Evolutionary conservation across 2,329 filamentous ascomycete species (phyloP).

Genomic region (Calonectria multiphialidica): DNA sequence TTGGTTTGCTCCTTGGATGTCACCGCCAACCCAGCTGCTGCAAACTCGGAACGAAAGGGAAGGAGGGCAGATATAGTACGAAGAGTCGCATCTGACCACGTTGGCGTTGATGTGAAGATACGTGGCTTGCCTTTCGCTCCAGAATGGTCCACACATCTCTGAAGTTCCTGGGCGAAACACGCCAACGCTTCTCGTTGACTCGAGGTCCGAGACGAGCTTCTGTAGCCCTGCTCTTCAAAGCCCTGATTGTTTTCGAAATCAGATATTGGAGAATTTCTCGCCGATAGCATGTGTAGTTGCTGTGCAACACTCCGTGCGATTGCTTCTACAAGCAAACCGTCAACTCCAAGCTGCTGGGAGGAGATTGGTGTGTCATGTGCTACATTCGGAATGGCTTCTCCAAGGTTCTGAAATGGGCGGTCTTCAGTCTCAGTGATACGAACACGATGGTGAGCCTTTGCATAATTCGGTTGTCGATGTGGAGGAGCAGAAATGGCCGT

Average conservation of each 20-base stretch:
- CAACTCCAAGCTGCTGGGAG: constrained; percentile 48
- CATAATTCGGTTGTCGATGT: background rate
- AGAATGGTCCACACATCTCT: constrained; percentile 48
- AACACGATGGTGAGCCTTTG: background rate
- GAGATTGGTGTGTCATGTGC: constrained; percentile 18
- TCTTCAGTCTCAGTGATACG: background rate
- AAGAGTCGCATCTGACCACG: constrained; percentile 57
- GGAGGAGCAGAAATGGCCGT: background rate
- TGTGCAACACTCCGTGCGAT: constrained; percentile 60
- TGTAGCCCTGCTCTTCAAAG: background rate
- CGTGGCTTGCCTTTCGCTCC: constrained; percentile 52
- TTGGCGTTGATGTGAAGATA: constrained; percentile 53
- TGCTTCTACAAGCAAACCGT: constrained; percentile 57
- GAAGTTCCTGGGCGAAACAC: constrained; percentile 48
- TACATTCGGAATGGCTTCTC: background rate
- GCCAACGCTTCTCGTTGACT: constrained; percentile 58
- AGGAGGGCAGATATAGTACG: constrained; percentile 66
- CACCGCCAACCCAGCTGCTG: constrained; percentile 66
- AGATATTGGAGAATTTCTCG: constrained; percentile 29
- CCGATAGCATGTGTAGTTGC: constrained; percentile 56
- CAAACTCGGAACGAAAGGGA: constrained; percentile 66
- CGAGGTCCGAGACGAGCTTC: constrained; percentile 54
- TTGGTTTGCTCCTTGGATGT: constrained; percentile 63
- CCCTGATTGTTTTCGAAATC: background rate
- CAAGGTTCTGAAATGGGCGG: no score